Evolutionary conservation across 2,329 filamentous ascomycete species (phyloP).

Genomic region (Sporothrix mexicana): DNA sequence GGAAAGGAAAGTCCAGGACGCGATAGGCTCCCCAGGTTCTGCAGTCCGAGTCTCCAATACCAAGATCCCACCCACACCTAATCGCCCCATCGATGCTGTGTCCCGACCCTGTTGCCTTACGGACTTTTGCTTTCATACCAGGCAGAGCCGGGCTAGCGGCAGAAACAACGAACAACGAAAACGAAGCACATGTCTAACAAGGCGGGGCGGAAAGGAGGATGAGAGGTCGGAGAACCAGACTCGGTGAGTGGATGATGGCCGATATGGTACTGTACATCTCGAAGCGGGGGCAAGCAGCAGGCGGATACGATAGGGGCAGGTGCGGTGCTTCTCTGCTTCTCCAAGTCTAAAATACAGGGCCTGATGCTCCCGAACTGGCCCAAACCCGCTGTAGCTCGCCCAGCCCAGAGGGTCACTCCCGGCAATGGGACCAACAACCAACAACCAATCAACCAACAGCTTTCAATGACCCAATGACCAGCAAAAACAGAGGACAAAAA

Average conservation of each 20-base stretch:
- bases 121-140: background rate
- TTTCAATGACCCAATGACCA: conserved; percentile 1
- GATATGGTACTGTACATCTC: conserved; percentile 15
- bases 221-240: background rate
- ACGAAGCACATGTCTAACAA: background rate
- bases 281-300: conserved; percentile 20
- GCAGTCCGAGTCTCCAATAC: too few relatives aligned
- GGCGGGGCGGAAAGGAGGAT: background rate
- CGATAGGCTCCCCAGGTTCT: background rate
- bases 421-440: background rate
- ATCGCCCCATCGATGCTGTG: too few relatives aligned
- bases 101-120: background rate
- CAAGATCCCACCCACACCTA: too few relatives aligned
- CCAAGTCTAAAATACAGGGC: background rate
- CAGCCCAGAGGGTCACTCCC: conserved; percentile 1
- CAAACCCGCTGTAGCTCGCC: background rate
- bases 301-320: background rate
- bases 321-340: too few relatives aligned
- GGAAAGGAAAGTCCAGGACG: background rate
- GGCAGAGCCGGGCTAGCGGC: conserved; percentile 28
- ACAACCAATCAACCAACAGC: background rate
- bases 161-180: background rate
- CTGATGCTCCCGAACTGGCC: background rate
- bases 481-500: background rate
- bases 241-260: background rate